These are phyloP conservation scores for Chalciporus pseudorubinellus DNA, from an alignment of 768 basidiomycete genomes.

Conservation along the genomic window DNA sequence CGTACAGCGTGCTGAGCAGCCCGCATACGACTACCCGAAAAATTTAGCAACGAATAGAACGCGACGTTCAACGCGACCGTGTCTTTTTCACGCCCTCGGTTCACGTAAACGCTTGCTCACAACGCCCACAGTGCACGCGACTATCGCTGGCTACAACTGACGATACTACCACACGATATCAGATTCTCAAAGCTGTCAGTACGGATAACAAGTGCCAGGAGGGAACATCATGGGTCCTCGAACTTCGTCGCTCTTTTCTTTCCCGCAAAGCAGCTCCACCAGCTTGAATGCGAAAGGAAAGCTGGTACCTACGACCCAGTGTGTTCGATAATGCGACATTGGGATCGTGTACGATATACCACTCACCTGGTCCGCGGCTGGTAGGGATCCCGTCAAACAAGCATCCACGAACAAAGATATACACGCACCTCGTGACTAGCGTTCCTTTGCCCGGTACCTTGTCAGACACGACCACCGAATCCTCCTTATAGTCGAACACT, in stretches of 20 bases:
- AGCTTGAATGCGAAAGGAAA: slow-evolving; percentile 80
- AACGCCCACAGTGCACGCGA: neutral
- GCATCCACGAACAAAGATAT: neutral
- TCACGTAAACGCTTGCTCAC: slow-evolving; percentile 10
- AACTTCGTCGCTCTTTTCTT: slow-evolving; percentile 59
- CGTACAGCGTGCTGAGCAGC: slow-evolving; percentile 23
- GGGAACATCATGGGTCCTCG: slow-evolving; percentile 73
- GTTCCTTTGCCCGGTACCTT: slow-evolving; percentile 38
- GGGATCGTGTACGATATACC: neutral
- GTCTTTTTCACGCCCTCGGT: slow-evolving; percentile 14
- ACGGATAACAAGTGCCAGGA: slow-evolving; percentile 42
- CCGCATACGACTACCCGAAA: slow-evolving; percentile 24
- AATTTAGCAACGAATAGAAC: slow-evolving; percentile 9
- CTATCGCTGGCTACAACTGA: neutral
- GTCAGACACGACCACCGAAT: slow-evolving; percentile 65
- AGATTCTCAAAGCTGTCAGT: slow-evolving; percentile 5
- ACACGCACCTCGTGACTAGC: slow-evolving; percentile 68
- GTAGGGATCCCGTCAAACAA: neutral
- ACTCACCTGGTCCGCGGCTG: slow-evolving; percentile 71
- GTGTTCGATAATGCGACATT: neutral
- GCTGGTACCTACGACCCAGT: slow-evolving; percentile 50
- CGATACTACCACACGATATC: too few species aligned
- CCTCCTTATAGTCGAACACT: slow-evolving; percentile 77
- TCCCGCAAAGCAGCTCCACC: slow-evolving; percentile 67
- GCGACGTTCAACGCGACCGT: slow-evolving; percentile 5